Evolutionary conservation across 2,329 filamentous ascomycete species (phyloP).

Genomic region (Epichloe sibirici): DNA sequence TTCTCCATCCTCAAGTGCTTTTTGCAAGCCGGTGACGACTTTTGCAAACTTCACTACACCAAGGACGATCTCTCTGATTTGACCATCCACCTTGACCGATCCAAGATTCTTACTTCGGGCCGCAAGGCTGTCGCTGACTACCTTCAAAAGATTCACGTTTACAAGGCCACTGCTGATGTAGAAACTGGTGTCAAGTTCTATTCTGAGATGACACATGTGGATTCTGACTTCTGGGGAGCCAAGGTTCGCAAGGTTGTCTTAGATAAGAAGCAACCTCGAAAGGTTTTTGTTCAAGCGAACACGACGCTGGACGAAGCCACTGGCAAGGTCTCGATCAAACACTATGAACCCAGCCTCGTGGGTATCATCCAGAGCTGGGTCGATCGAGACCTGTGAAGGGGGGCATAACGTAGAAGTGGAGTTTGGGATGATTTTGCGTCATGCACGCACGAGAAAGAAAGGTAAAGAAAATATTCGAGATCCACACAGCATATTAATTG

Average conservation of each 20-base stretch:
- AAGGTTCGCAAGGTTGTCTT: conserved; percentile 67
- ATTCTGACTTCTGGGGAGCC: conserved; percentile 69
- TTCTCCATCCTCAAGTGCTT: conserved; percentile 81
- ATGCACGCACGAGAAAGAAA: too few species aligned
- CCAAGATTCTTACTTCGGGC: conserved; percentile 74
- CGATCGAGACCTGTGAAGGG: conserved; percentile 39
- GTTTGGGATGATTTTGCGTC: background rate
- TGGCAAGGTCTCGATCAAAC: conserved; percentile 63
- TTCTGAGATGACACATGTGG: conserved; percentile 70
- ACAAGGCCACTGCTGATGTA: conserved; percentile 81
- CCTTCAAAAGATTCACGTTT: conserved; percentile 83
- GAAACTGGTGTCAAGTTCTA: conserved; percentile 69
- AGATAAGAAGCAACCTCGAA: conserved; percentile 67
- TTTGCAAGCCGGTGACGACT: conserved; percentile 73
- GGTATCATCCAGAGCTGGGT: conserved; percentile 78
- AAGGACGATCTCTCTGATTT: conserved; percentile 67
- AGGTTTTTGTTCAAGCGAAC: conserved; percentile 91
- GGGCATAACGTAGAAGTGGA: background rate
- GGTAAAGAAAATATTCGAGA: background rate
- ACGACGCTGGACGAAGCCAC: conserved; percentile 58
- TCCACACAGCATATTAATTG: background rate
- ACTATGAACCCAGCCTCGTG: conserved; percentile 71
- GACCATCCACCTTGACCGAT: conserved; percentile 70
- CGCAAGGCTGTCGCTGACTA: conserved; percentile 77
- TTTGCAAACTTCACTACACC: conserved; percentile 68